Conservation (phyloP, 192 early-diverging fungal genomes). For the Backusella australiensis region DNA sequence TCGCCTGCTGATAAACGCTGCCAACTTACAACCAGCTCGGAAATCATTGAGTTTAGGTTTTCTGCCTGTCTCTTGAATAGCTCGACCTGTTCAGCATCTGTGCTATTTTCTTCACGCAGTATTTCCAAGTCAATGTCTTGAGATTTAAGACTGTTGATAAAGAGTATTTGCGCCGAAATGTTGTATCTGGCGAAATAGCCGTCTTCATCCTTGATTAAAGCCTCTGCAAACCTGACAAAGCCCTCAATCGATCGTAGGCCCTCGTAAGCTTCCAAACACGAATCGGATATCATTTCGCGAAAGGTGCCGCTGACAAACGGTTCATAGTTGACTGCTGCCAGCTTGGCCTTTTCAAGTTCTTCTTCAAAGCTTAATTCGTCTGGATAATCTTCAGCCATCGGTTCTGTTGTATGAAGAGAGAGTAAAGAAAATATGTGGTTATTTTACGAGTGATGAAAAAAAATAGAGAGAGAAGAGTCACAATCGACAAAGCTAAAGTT, state of each 20-base stretch:
- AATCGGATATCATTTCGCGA: conserved; percentile 15
- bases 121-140: conserved; percentile 24
- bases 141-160: conserved; percentile 28
- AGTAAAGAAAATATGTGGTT: neutral
- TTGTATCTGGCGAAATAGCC: conserved; percentile 3
- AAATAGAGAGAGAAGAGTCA: neutral
- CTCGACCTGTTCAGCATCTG: neutral
- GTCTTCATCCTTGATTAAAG: conserved; percentile 24
- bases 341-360: neutral
- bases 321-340: neutral
- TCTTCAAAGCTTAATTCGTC: neutral
- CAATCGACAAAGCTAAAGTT: no score
- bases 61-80: neutral
- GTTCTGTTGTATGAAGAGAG: neutral
- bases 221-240: conserved; percentile 15
- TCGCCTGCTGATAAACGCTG: neutral
- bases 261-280: conserved; percentile 2
- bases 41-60: conserved; percentile 23
- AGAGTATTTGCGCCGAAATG: conserved; percentile 11
- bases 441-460: neutral
- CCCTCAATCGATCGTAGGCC: conserved; percentile 20
- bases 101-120: conserved; percentile 10
- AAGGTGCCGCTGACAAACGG: neutral
- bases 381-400: neutral
- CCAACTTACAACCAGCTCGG: conserved; percentile 18